Base-by-base conservation (phyloP, 805 yeast genomes). In the Lipomyces starkeyi region DNA sequence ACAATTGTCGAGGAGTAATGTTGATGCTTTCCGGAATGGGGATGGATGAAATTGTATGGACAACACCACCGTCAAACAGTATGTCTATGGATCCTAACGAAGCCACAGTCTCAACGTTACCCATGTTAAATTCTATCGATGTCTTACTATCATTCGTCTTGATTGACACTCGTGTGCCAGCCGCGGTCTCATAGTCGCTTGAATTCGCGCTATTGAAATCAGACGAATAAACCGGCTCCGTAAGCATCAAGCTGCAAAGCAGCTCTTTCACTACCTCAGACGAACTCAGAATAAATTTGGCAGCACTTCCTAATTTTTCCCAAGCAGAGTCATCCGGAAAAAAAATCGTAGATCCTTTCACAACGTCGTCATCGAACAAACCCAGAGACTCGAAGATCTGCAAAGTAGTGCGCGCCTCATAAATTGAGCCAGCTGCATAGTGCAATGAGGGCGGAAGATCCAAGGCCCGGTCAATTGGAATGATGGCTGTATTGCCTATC, bases 401-500 rank as follows among this genome's bases (percentile, higher is more conserved):
- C 22, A 55, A 20, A 40, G 60, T 37, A 14, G 13, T 43, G 13
- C 61, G 37, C n/a, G 62, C 71, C 7, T 47, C 27, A 3, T 17
- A 61, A 8, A 66, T 22, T 17, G 68, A 32, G 11, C 67, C 71
- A 1, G 59, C 63, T 6, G 66, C 68, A 35, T 43, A 29, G 9
- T 35, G n/a, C 13, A 67, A 29, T 13, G 71, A 58, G n/a, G 68
- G 71, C 32, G 72, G 72, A 35, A 69, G 57, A 17, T 56, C 61
- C 13, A 69, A 47, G 1, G 72, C 66, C 2, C 65, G 58, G 37
- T 69, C 72, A 22, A 69, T 53, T 9, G 65, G 61, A 4, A 67
- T 57, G 35, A 69, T 59, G 2, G 63, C 67, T 9, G 72, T 69
- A 22, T 68, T 64, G 9, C 72, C 72, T 43, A 69, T 61, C 34